phyloP scores from a whole-genome alignment of 345 rosid genomes.

The Eucalyptus caleyi region DNA sequence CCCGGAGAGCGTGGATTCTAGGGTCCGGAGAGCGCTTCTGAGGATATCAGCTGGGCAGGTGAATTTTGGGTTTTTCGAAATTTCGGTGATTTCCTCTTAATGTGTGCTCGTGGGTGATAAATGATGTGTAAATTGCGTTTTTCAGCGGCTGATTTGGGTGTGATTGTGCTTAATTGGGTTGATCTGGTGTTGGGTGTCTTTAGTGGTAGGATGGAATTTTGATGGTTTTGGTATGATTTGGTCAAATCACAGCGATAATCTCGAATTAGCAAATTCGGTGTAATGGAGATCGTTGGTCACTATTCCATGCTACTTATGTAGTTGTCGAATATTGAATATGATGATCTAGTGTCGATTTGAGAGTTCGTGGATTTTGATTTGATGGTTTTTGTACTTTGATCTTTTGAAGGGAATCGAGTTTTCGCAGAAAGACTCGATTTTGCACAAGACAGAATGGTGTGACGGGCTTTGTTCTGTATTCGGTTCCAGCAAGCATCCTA shows the following conservation, averaged over 20 bases:
- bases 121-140: not conserved
- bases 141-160: not conserved
- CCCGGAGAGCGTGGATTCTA: conserved; percentile 65
- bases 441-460: not conserved
- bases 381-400: not conserved
- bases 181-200: not conserved
- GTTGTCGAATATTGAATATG: not conserved
- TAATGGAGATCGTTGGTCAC: not conserved
- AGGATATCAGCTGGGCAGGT: conserved; percentile 91
- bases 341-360: not conserved
- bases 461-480: not conserved
- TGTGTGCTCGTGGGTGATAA: not conserved
- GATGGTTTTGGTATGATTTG: not conserved
- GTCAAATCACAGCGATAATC: not conserved
- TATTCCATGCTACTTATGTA: not conserved
- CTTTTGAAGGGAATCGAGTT: not conserved
- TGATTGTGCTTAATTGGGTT: not conserved
- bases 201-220: not conserved
- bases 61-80: not conserved
- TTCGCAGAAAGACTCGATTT: not conserved
- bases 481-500: not conserved
- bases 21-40: conserved; percentile 81
- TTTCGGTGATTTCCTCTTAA: not conserved
- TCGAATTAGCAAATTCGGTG: not conserved
- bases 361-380: not conserved